These are phyloP conservation scores for Lophiotrema nucula DNA, from an alignment of 495 filamentous ascomycete species.

Conservation along the genomic window DNA sequence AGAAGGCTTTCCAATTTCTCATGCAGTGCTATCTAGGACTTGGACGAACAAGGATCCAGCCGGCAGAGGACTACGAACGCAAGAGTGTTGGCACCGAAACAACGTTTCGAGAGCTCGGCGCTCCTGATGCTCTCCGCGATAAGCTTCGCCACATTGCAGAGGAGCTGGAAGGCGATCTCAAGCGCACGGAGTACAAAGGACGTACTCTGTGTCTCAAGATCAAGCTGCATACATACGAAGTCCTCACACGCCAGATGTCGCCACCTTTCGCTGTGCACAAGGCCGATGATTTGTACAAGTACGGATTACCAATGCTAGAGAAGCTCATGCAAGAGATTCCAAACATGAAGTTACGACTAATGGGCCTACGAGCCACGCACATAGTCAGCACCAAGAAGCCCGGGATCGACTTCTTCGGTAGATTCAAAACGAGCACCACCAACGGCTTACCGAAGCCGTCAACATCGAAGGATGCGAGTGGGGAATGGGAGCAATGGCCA, in stretches of 20 bases:
- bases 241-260: conserved; percentile 76
- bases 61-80: conserved; percentile 83
- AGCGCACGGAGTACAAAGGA: conserved; percentile 78
- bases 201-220: conserved; percentile 88
- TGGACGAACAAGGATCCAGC: conserved; percentile 82
- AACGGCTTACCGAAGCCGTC: not conserved
- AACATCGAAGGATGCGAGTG: conserved; percentile 27
- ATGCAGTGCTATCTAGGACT: conserved; percentile 81
- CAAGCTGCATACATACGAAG: conserved; percentile 92
- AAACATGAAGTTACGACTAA: conserved; percentile 74
- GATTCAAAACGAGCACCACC: conserved; percentile 13
- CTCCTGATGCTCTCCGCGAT: conserved; percentile 63
- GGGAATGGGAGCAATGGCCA: conserved; percentile 66
- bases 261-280: conserved; percentile 67
- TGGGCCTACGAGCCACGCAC: conserved; percentile 86
- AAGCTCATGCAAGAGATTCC: conserved; percentile 87
- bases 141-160: conserved; percentile 79
- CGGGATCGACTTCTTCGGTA: conserved; percentile 81
- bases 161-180: conserved; percentile 84
- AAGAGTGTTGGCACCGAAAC: conserved; percentile 94
- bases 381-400: conserved; percentile 79
- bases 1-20: conserved; percentile 86
- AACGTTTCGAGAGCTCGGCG: conserved; percentile 81
- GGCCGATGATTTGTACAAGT: conserved; percentile 81
- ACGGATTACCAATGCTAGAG: conserved; percentile 74